These are phyloP conservation scores for Monoraphidium neglectum DNA, from an alignment of 139 green algal species.

Conservation along the genomic window DNA sequence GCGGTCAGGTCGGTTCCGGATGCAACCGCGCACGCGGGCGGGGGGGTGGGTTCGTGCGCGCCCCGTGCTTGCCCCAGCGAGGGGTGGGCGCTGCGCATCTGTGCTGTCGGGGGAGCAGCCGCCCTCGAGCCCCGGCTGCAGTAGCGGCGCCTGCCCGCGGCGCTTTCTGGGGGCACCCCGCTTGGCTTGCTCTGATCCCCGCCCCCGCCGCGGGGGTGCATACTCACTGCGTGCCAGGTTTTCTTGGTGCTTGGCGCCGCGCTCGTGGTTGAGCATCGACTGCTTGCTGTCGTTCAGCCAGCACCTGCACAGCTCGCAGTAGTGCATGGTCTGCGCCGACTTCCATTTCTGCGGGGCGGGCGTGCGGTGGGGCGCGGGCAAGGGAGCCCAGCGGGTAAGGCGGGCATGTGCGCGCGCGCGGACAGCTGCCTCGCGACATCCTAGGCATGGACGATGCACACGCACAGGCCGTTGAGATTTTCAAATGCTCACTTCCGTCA, in stretches of 20 bases:
- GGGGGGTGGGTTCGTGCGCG: not conserved
- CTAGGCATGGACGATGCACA: no score
- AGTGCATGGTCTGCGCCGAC: constrained; percentile 58
- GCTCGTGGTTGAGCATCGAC: constrained; percentile 53
- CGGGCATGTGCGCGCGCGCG: no score
- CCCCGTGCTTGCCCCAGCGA: not conserved
- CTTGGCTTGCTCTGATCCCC: not conserved
- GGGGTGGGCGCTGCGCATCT: not conserved
- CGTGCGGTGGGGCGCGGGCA: no score
- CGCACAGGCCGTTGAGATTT: no score
- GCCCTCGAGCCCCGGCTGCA: not conserved
- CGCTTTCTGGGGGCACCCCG: not conserved
- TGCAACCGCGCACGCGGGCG: not conserved
- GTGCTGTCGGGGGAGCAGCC: not conserved
- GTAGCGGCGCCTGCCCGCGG: not conserved
- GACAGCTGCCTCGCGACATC: no score
- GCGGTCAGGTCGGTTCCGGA: no score
- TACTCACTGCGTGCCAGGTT: constrained; percentile 49
- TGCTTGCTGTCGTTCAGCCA: constrained; percentile 64
- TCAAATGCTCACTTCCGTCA: no score
- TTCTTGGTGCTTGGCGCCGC: constrained; percentile 45
- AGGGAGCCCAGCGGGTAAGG: no score
- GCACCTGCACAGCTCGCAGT: constrained; percentile 61
- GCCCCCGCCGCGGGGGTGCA: not conserved
- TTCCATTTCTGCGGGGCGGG: constrained; percentile 42